Evolutionary conservation across 2,329 filamentous ascomycete genomes (phyloP), one percentile per base, ranked within the genome.

Genomic region (Cladosporium sp.): DNA sequence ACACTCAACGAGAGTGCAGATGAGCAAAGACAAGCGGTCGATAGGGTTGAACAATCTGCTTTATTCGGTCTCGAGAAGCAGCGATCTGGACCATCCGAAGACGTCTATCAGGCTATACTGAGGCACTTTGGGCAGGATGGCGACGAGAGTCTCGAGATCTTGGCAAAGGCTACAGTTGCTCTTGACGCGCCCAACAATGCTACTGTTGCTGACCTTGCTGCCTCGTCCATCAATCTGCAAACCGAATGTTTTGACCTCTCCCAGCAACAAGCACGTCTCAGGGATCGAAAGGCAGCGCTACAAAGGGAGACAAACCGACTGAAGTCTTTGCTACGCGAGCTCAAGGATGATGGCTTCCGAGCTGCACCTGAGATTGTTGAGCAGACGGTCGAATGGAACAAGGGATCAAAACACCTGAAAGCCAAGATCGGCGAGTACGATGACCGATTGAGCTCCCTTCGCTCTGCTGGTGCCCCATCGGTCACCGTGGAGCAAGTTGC

Each of bases 1-100:
- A 79, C 85, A 10, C 78, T 85, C 40, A 96, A 94, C 70, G 91
- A 96, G 68, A 75, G 83, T 12, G 89, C 88, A 5, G 88, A 92
- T 62, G 89, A 92, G 65, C 85, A 89, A 64, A 78, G 80, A 15
- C 76, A 77, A 2, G 72, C 87, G 1, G 66, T 89, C 9, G 76
- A 81, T 25, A 76, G 77, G 19, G 75, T 87, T 15, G 85, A 91
- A 64, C 77, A 80, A 35, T 76, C 80, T 28, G 82, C 86, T 1
- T 73, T 90, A 4, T 73, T 77, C 13, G 80, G 85, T 57, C 68
- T 87, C 9, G 69, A 70, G 44, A 65, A 60, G 36, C 58, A 58
- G 24, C 56, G 51, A 10, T 48, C 49, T 8, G 58, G 58, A 28
- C 56, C 65, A 22, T 48, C 40, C 15, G 59, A 63, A 12, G 62